Evolutionary conservation across 495 filamentous ascomycete species (phyloP).

Genomic region (Aspergillus coremiiformis): DNA sequence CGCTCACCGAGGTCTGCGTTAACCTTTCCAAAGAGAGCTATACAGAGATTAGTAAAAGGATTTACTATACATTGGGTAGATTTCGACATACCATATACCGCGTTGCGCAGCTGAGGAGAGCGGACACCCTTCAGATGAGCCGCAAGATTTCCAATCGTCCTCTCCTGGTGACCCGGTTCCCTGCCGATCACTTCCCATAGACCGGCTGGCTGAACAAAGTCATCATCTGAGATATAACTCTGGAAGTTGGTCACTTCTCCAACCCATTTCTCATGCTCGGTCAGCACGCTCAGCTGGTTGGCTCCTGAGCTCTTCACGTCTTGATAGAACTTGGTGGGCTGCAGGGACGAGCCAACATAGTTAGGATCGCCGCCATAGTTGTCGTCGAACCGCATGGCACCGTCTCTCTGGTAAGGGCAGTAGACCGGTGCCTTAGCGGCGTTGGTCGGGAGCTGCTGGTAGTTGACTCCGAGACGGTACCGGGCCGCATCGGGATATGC

Average conservation of each 20-base stretch:
- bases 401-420: not conserved
- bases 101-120: conserved; percentile 1
- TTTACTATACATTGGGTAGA: not conserved
- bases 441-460: conserved; percentile 39
- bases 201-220: conserved; percentile 47
- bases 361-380: conserved; percentile 1
- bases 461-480: conserved; percentile 58
- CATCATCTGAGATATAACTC: conserved; percentile 31
- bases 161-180: conserved; percentile 50
- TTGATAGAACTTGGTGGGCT: not conserved
- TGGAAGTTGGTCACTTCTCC: conserved; percentile 31
- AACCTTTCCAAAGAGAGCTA: not conserved
- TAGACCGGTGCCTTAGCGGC: not conserved
- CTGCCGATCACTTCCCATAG: conserved; percentile 54
- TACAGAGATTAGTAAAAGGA: not conserved
- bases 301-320: conserved; percentile 2
- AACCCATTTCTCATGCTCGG: conserved; percentile 51
- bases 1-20: not conserved
- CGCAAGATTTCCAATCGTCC: conserved; percentile 49
- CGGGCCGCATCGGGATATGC: conserved; percentile 57
- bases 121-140: conserved; percentile 27
- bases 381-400: not conserved
- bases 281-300: conserved; percentile 25
- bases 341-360: not conserved
- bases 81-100: conserved; percentile 18